Percentiles rank a stretch among this genome's conserved stretches.
These are phyloP conservation scores for Aureobasidium zeae DNA, from an alignment of 2,329 filamentous ascomycete species.

Conservation along the genomic window DNA sequence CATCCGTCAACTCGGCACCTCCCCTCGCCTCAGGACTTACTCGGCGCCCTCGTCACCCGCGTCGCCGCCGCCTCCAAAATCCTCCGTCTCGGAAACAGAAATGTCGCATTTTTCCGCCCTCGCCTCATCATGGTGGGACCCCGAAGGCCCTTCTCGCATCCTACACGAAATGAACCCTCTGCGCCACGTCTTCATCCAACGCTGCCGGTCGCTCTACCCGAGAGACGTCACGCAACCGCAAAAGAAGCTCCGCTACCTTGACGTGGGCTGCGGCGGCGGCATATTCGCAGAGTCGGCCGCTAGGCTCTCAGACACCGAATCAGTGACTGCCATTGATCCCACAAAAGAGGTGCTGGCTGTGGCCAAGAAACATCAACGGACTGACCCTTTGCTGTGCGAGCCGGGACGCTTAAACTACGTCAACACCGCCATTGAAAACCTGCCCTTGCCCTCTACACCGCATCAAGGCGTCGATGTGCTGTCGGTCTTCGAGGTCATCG, in stretches of 20 bases:
- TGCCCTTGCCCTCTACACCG: slow-evolving; percentile 32
- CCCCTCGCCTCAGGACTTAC: slow-evolving; percentile 4
- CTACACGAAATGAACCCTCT: slow-evolving; percentile 97
- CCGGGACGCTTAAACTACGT: slow-evolving; percentile 56
- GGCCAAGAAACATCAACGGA: slow-evolving; percentile 63
- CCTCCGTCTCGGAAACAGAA: slow-evolving; percentile 79
- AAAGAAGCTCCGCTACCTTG: slow-evolving; percentile 60
- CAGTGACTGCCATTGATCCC: slow-evolving; percentile 70
- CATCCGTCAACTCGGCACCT: slow-evolving; percentile 4
- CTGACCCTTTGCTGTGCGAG: slow-evolving; percentile 58
- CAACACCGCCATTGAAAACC: slow-evolving; percentile 66
- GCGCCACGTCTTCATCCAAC: slow-evolving; percentile 80
- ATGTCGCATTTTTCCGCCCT: slow-evolving; percentile 91
- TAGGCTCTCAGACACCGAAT: slow-evolving; percentile 51
- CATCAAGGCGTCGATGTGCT: slow-evolving; percentile 62
- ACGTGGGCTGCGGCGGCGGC: slow-evolving; percentile 90
- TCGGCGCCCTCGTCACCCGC: slow-evolving; percentile 1
- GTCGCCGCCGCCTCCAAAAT: slow-evolving; percentile 16
- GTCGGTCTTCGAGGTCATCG: slow-evolving; percentile 86
- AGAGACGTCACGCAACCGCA: not conserved
- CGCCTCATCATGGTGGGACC: slow-evolving; percentile 94
- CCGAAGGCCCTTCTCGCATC: slow-evolving; percentile 80
- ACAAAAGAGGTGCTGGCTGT: slow-evolving; percentile 64
- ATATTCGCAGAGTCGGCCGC: slow-evolving; percentile 90
- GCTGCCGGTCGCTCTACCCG: slow-evolving; percentile 45